phyloP scores from a whole-genome alignment of 2,329 filamentous ascomycete species.

The Didymellaceae sp. region DNA sequence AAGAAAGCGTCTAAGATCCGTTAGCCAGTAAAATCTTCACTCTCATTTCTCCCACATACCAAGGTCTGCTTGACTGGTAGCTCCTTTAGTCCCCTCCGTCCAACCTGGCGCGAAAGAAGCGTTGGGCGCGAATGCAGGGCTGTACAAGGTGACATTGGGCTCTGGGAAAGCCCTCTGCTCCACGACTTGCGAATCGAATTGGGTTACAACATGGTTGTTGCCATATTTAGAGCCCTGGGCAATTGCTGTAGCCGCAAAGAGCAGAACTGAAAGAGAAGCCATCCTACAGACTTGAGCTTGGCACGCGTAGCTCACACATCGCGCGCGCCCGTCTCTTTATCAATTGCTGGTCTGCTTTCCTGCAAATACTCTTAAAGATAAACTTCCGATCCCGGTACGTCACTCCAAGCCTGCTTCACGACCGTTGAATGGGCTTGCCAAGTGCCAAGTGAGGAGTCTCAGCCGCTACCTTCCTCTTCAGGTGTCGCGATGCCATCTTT shows the following conservation, averaged over 20 bases:
- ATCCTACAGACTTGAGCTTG: constrained; percentile 3
- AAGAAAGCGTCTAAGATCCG: constrained; percentile 31
- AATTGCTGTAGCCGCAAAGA: constrained; percentile 23
- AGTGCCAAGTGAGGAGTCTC: constrained; percentile 22
- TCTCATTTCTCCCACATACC: constrained; percentile 14
- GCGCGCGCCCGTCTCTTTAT: constrained; percentile 10
- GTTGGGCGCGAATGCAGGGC: constrained; percentile 41
- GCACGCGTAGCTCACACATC: neutral
- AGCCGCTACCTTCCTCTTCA: constrained; percentile 20
- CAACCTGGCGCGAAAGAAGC: constrained; percentile 39
- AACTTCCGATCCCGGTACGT: constrained; percentile 23
- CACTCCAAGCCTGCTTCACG: constrained; percentile 26
- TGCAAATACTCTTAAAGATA: neutral
- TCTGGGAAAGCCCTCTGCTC: constrained; percentile 44
- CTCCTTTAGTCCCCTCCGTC: constrained; percentile 39
- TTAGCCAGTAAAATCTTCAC: constrained; percentile 6
- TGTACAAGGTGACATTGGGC: constrained; percentile 39
- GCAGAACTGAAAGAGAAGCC: constrained; percentile 11
- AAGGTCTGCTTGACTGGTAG: constrained; percentile 36
- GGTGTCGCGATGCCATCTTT: constrained; percentile 5
- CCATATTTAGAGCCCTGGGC: constrained; percentile 40
- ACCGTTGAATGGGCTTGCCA: constrained; percentile 28
- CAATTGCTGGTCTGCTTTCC: neutral
- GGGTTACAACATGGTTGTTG: constrained; percentile 37
- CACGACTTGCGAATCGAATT: constrained; percentile 39